Conservation (phyloP, 2,329 filamentous ascomycete species). For the Dothideomycetes sp. region DNA sequence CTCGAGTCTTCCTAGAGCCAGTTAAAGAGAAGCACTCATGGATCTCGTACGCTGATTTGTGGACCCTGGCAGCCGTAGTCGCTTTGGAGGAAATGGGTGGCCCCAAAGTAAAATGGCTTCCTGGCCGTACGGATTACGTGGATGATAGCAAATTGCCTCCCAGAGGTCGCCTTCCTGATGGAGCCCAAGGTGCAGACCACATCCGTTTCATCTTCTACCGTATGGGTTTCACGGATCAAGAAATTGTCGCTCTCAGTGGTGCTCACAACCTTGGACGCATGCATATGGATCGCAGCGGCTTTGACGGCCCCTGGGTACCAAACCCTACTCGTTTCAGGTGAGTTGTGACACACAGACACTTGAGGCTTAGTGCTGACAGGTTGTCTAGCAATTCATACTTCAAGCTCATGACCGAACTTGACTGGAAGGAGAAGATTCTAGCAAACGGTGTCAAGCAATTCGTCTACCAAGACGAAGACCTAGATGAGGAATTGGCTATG, state of each 20-base stretch:
- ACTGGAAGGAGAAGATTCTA: constrained; percentile 48
- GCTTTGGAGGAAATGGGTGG: constrained; percentile 54
- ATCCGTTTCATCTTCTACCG: constrained; percentile 48
- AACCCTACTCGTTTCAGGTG: constrained; percentile 32
- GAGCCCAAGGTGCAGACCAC: constrained; percentile 45
- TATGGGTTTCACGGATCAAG: constrained; percentile 53
- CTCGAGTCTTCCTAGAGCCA: constrained; percentile 54
- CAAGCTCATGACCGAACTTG: constrained; percentile 41
- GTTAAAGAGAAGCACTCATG: constrained; percentile 50
- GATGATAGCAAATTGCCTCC: constrained; percentile 52
- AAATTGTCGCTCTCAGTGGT: constrained; percentile 49
- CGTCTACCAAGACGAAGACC: constrained; percentile 50
- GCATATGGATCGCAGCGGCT: constrained; percentile 47
- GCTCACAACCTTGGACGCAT: constrained; percentile 50
- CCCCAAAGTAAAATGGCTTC: constrained; percentile 46
- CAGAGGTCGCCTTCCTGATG: constrained; percentile 48
- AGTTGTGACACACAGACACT: background rate
- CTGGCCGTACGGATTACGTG: constrained; percentile 54
- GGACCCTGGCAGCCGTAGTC: constrained; percentile 53
- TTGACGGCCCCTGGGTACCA: constrained; percentile 46
- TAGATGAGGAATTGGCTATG: constrained; percentile 55
- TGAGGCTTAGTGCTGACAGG: constrained; percentile 25
- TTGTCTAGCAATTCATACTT: constrained; percentile 52
- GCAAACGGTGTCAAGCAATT: constrained; percentile 48
- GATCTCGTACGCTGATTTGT: constrained; percentile 58